Percentiles rank a stretch among this genome's conserved stretches.
phyloP scores from a whole-genome alignment of 179 eudicot species.

The Dionaea muscipula region DNA sequence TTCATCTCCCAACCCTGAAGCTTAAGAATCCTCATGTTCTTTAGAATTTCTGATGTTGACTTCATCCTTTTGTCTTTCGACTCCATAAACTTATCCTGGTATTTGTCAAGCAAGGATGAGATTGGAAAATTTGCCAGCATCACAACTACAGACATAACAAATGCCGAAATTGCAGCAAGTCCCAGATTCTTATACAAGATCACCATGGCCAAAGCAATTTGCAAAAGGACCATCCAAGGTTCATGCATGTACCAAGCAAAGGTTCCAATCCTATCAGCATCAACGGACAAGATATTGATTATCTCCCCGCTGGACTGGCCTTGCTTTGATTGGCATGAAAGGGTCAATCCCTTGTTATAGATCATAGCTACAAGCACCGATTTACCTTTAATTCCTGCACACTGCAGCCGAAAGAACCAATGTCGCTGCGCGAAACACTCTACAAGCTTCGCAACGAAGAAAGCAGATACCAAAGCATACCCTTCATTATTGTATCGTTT shows the following conservation, averaged over 20 bases:
- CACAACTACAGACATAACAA: conserved; percentile 34
- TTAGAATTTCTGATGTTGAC: conserved; percentile 66
- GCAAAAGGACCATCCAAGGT: conserved; percentile 59
- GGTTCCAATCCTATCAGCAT: conserved; percentile 66
- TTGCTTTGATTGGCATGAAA: conserved; percentile 57
- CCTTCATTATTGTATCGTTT: conserved; percentile 33
- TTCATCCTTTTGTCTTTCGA: conserved; percentile 77
- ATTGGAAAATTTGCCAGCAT: conserved; percentile 57
- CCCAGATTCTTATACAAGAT: conserved; percentile 62
- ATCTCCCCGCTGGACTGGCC: conserved; percentile 76
- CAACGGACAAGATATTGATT: conserved; percentile 71
- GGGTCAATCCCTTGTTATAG: conserved; percentile 46
- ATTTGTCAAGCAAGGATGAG: conserved; percentile 46
- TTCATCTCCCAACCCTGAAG: conserved; percentile 96
- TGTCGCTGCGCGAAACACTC: conserved; percentile 60
- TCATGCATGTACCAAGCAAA: conserved; percentile 72
- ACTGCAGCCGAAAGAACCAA: conserved; percentile 48
- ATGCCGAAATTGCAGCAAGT: conserved; percentile 55
- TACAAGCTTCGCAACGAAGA: conserved; percentile 49
- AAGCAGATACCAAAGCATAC: conserved; percentile 37
- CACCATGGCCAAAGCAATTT: conserved; percentile 45
- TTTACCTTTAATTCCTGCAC: conserved; percentile 36
- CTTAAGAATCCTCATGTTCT: conserved; percentile 79
- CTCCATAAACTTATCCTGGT: conserved; percentile 48
- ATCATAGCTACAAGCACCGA: conserved; percentile 41